A percentile compares a stretch with the other conserved stretches of the same genome.
These are phyloP conservation scores for Fraxinus albicans DNA, from an alignment of 305 asterid genomes.

Conservation along the genomic window DNA sequence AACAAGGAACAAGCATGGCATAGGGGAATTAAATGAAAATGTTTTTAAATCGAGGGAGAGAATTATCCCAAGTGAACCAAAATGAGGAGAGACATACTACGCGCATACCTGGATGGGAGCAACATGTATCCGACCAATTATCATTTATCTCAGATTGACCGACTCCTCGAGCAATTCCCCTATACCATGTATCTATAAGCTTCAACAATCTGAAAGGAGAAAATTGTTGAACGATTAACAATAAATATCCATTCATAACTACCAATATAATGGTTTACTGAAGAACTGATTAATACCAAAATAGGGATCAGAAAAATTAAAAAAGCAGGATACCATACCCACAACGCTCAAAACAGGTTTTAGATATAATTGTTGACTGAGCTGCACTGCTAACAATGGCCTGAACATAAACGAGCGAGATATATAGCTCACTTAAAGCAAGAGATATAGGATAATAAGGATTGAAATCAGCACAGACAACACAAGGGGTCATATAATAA, in stretches of 20 bases:
- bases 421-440: constrained; percentile 1
- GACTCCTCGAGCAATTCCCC: constrained; percentile 92
- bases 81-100: neutral
- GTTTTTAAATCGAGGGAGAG: neutral
- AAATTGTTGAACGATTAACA: neutral
- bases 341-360: constrained; percentile 86
- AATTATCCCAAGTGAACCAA: neutral
- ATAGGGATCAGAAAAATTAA: neutral
- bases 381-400: constrained; percentile 99
- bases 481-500: neutral
- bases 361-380: constrained; percentile 91
- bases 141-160: constrained; percentile 70
- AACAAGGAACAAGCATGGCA: neutral
- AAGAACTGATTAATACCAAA: neutral
- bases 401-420: constrained; percentile 38
- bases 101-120: constrained; percentile 83
- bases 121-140: constrained; percentile 86
- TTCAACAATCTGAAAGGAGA: constrained; percentile 63
- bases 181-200: constrained; percentile 83
- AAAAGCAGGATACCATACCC: constrained; percentile 54
- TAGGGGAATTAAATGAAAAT: neutral
- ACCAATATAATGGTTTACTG: constrained; percentile 7
- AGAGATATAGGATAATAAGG: neutral
- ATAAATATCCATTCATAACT: constrained; percentile 3
- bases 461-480: neutral